Percentiles rank a stretch among this genome's conserved stretches.
Conservation (phyloP, 2,329 filamentous ascomycete species). For the Beauveria asiatica region DNA sequence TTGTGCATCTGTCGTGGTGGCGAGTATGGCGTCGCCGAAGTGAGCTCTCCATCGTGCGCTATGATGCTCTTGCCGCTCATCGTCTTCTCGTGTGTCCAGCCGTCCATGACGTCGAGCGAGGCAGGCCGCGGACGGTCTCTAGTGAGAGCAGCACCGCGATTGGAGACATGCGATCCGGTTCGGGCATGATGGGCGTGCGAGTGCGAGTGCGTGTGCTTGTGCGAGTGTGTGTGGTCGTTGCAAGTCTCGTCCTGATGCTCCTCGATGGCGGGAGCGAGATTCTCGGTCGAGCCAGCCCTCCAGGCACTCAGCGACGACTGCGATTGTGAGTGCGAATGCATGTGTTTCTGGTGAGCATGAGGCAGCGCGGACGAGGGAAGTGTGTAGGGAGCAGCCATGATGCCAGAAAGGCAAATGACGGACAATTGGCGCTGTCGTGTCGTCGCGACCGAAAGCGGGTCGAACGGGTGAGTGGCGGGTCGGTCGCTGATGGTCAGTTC, state of each 20-base stretch:
- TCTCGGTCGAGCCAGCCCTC: conserved; percentile 25
- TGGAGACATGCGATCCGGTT: conserved; percentile 23
- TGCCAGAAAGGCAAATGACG: conserved; percentile 7
- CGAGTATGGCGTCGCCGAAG: conserved; percentile 20
- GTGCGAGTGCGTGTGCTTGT: conserved; percentile 18
- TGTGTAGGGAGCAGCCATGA: conserved; percentile 45
- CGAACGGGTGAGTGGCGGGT: background rate
- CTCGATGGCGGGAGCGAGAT: conserved; percentile 23
- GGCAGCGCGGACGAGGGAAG: conserved; percentile 43
- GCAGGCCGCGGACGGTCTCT: conserved; percentile 25
- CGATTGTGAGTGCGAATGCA: conserved; percentile 31
- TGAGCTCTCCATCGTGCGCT: conserved; percentile 22
- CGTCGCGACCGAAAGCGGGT: conserved; percentile 12
- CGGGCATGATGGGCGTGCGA: conserved; percentile 20
- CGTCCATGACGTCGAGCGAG: conserved; percentile 26
- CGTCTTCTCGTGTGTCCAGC: conserved; percentile 34
- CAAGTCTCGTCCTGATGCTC: conserved; percentile 23
- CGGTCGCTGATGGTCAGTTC: background rate
- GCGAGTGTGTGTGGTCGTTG: conserved; percentile 18
- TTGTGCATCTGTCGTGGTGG: conserved; percentile 16
- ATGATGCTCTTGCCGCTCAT: conserved; percentile 33
- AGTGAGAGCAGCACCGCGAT: conserved; percentile 19
- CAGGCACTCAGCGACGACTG: conserved; percentile 33
- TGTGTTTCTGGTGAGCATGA: conserved; percentile 36
- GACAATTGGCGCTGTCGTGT: background rate